Base-by-base conservation (phyloP, 2,329 filamentous ascomycete species). In the Alternaria gaisen region DNA sequence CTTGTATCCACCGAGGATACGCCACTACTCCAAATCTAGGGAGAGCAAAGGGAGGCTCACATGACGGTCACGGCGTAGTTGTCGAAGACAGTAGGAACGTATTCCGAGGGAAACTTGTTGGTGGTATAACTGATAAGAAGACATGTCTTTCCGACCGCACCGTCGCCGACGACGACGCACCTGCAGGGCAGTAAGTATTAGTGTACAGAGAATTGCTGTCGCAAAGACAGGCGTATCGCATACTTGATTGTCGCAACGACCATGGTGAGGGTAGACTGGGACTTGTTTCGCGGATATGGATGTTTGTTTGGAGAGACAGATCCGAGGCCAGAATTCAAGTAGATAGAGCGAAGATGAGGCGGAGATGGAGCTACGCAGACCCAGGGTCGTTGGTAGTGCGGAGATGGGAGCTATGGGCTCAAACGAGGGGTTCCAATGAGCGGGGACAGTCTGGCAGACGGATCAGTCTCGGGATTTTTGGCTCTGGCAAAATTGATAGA, bases 41-140 rank as follows among this genome's bases (percentile, higher is more conserved):
- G 42, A 47, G 53, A 59, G 57, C 60, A 60, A 52, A 44, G 61
- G 63, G 66, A 60, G 51, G 64, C 93, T 90, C 87, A 97, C 95
- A 99, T 99, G 72, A 99, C 95, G 70, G 95, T 99, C 80, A 99
- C 95, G 60, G 95, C 95, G 87, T 99, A 99, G 84, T 99, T 99
- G 82, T 99, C 95, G 82, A 99, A 99, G 67, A 99, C 95, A 30
- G 95, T 99, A 53, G 95, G 95, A 60, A 99, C 95, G 81, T 99
- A 99, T 94, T 99, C 95, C 75, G 94, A 97, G 36, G 95, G 95
- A 81, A 99, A 99, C 77, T 98, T 98, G 87, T 99, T 99, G 68
- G 95, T 99, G 68, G 95, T 99, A 83, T 99, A 99, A 80, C 93
- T 97, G 84, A 99, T 99, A 79, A 99, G 89, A 68, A 99, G 89